Conservation (phyloP, 768 basidiomycete species). For the Hysterangium stoloniferum region DNA sequence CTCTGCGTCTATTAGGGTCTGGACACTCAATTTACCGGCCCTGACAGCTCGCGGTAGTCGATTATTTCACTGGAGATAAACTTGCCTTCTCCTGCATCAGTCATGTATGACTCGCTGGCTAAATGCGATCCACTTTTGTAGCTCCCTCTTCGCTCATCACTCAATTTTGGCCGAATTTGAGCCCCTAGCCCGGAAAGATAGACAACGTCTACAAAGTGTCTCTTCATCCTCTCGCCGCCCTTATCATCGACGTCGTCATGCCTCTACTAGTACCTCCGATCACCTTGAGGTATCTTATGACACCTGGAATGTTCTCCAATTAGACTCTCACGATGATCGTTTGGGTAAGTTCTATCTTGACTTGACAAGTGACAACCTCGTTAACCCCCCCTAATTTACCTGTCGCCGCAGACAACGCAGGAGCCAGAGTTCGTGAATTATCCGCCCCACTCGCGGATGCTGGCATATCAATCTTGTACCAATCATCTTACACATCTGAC, state of each 20-base stretch:
- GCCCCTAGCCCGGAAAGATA: conserved; percentile 49
- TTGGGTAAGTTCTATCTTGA: conserved; percentile 38
- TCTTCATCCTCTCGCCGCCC: conserved; percentile 27
- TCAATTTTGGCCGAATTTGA: conserved; percentile 51
- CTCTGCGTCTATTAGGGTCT: too few species aligned
- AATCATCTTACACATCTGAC: conserved; percentile 77
- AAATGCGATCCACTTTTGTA: not conserved
- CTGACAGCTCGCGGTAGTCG: too few species aligned
- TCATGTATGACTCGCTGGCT: too few species aligned
- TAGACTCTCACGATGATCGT: conserved; percentile 70
- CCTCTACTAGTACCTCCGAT: not conserved
- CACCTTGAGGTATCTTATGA: conserved; percentile 66
- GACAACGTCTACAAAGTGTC: conserved; percentile 37
- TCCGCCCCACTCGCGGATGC: conserved; percentile 69
- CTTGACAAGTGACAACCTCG: too few species aligned
- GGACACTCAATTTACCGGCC: too few species aligned
- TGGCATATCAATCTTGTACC: conserved; percentile 76
- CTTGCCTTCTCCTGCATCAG: too few species aligned
- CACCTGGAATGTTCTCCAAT: conserved; percentile 72
- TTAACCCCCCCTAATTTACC: not conserved
- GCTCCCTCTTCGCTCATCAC: conserved; percentile 59
- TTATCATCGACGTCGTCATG: not conserved
- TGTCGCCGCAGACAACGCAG: conserved; percentile 46
- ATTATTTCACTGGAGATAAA: too few species aligned
- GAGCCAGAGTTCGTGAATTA: conserved; percentile 66